phyloP scores from a whole-genome alignment of 2,329 filamentous ascomycete species.

The Ciborinia camelliae region DNA sequence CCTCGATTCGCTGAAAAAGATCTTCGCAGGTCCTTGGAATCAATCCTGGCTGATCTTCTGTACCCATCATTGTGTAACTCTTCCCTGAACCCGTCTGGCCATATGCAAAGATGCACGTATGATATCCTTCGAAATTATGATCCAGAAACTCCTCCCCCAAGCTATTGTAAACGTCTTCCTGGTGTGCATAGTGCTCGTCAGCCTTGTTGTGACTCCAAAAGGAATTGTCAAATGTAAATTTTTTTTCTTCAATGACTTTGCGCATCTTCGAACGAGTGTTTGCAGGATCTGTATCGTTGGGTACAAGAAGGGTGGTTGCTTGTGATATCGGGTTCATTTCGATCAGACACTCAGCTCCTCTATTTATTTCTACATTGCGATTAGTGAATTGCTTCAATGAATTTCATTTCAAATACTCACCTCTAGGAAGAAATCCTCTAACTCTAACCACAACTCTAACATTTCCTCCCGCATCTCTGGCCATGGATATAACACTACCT shows the following conservation, averaged over 20 bases:
- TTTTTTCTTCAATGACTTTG: slow-evolving; percentile 79
- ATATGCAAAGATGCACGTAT: slow-evolving; percentile 98
- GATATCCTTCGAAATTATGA: slow-evolving; percentile 98
- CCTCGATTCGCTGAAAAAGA: slow-evolving; percentile 88
- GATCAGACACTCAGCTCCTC: slow-evolving; percentile 79
- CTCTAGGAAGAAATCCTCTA: slow-evolving; percentile 73
- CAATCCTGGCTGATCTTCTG: slow-evolving; percentile 76
- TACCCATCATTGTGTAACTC: slow-evolving; percentile 98
- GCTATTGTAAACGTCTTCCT: slow-evolving; percentile 90
- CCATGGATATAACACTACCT: slow-evolving; percentile 56
- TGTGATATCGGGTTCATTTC: slow-evolving; percentile 87
- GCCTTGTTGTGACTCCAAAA: slow-evolving; percentile 89
- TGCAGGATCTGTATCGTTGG: slow-evolving; percentile 53
- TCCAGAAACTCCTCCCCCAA: slow-evolving; percentile 96
- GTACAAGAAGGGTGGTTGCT: slow-evolving; percentile 74
- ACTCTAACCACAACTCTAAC: slow-evolving; percentile 81
- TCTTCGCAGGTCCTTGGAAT: slow-evolving; percentile 96
- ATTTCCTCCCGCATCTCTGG: slow-evolving; percentile 63
- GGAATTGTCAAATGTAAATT: slow-evolving; percentile 94
- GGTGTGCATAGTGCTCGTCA: slow-evolving; percentile 83
- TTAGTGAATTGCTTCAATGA: slow-evolving; percentile 10
- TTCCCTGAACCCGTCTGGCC: slow-evolving; percentile 97
- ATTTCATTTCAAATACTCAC: slow-evolving; percentile 43
- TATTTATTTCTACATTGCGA: slow-evolving; percentile 65
- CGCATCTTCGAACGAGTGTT: slow-evolving; percentile 62